Percentiles rank a stretch among this genome's conserved stretches.
phyloP scores from a whole-genome alignment of 2,329 filamentous ascomycete species.

The Epichloe sylvatica region DNA sequence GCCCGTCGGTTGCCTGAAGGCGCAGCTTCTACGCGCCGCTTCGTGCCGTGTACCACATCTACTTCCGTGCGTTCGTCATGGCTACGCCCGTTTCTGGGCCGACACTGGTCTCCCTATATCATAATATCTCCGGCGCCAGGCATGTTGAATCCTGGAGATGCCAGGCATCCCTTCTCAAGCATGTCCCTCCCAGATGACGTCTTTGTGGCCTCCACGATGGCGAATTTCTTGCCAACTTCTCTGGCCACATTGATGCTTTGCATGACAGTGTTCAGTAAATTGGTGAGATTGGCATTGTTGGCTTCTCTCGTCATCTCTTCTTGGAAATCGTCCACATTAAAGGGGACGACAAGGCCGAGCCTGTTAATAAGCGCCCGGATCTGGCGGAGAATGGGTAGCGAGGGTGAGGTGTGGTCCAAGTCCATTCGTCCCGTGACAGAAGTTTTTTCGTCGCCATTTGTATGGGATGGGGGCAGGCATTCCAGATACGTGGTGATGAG shows the following conservation, averaged over 20 bases:
- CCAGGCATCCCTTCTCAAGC: constrained; percentile 9
- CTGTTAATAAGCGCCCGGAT: constrained; percentile 77
- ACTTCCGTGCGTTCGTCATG: no score
- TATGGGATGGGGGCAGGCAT: constrained; percentile 52
- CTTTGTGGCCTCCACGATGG: constrained; percentile 36
- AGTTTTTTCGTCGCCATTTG: constrained; percentile 35
- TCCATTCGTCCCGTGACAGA: constrained; percentile 20
- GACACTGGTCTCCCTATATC: constrained; percentile 10
- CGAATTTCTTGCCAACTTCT: constrained; percentile 63
- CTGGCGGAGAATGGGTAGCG: constrained; percentile 68
- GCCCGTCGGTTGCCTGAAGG: no score
- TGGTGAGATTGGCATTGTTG: constrained; percentile 71
- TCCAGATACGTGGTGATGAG: constrained; percentile 66
- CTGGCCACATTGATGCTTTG: constrained; percentile 57
- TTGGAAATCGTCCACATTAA: constrained; percentile 50
- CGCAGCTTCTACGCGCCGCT: background rate
- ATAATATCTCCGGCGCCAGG: constrained; percentile 19
- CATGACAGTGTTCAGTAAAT: constrained; percentile 61
- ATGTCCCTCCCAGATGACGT: constrained; percentile 9
- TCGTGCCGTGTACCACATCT: background rate
- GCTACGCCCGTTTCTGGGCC: constrained; percentile 1
- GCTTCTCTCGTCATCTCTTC: constrained; percentile 61
- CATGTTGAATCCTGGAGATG: constrained; percentile 13
- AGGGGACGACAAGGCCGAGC: constrained; percentile 66
- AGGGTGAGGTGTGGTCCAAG: constrained; percentile 29